Conservation (phyloP, 176 grass and related monocot genomes). For the Elymus sibiricus region DNA sequence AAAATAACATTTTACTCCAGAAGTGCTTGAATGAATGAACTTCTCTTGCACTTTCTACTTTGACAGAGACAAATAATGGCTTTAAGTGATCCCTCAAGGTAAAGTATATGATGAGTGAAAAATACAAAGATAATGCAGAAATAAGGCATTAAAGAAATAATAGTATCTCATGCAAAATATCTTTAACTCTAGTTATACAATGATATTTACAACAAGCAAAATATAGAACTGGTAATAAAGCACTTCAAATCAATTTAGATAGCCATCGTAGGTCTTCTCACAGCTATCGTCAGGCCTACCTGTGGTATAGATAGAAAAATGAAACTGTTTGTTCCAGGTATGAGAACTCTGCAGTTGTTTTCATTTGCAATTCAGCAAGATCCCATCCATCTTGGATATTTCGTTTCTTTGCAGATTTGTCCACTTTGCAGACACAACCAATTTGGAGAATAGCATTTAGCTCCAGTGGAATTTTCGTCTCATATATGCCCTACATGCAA, state of each 20-base stretch:
- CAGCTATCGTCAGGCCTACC: conserved; percentile 41
- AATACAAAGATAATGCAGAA: conserved; percentile 20
- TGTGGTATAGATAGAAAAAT: conserved; percentile 95
- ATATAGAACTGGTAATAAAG: conserved; percentile 12
- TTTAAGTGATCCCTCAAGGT: conserved; percentile 2
- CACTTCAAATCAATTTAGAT: not conserved
- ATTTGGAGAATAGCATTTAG: conserved; percentile 81
- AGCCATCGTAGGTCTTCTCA: not conserved
- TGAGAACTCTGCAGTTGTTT: conserved; percentile 93
- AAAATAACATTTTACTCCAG: conserved; percentile 15
- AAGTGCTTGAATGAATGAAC: conserved; percentile 1
- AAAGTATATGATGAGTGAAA: not conserved
- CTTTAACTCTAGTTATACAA: not conserved
- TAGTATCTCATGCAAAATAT: not conserved
- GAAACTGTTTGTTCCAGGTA: conserved; percentile 86
- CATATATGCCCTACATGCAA: conserved; percentile 81
- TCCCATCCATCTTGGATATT: conserved; percentile 87
- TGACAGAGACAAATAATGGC: conserved; percentile 5
- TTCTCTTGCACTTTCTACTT: not conserved
- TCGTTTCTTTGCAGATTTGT: conserved; percentile 62
- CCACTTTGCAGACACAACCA: conserved; percentile 94
- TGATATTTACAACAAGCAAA: not conserved
- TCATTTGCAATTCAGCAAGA: conserved; percentile 85
- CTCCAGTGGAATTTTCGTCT: conserved; percentile 75
- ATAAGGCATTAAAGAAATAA: conserved; percentile 16